Evolutionary conservation across 257 asterid genomes (phyloP).

Genomic region (Petunia secreta): DNA sequence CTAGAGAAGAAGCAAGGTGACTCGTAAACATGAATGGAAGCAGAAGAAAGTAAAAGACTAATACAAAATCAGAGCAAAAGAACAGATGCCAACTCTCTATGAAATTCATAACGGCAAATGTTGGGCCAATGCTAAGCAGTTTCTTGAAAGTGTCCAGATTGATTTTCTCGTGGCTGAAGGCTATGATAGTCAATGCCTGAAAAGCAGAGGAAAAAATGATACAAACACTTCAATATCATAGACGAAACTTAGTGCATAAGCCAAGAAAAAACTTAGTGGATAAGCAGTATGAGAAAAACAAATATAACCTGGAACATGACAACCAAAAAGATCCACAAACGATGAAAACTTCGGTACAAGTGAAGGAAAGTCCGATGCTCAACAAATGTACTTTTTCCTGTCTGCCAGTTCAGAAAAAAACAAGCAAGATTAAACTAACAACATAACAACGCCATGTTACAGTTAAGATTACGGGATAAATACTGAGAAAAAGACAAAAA

Average conservation of each 20-base stretch:
- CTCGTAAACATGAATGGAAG: constrained; percentile 31
- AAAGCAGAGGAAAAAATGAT: constrained; percentile 25
- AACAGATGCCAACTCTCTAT: constrained; percentile 54
- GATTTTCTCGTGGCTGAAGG: constrained; percentile 68
- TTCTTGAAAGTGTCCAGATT: constrained; percentile 70
- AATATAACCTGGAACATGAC: constrained; percentile 90
- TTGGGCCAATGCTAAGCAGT: constrained; percentile 87
- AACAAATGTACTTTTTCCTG: constrained; percentile 92
- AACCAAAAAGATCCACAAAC: constrained; percentile 89
- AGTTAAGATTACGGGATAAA: neutral
- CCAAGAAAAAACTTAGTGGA: constrained; percentile 27
- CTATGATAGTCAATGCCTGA: constrained; percentile 86
- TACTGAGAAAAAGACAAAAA: neutral
- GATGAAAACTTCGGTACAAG: constrained; percentile 95
- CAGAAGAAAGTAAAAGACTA: constrained; percentile 30
- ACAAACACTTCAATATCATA: neutral
- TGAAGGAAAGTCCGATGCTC: constrained; percentile 98
- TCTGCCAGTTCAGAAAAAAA: constrained; percentile 49
- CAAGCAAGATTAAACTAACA: constrained; percentile 12
- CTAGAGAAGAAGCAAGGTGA: constrained; percentile 45
- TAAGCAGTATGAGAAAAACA: neutral
- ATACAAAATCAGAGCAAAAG: constrained; percentile 16
- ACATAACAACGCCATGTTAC: neutral
- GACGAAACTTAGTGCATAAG: neutral
- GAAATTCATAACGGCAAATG: constrained; percentile 87